Evolutionary conservation across 495 filamentous ascomycete species (phyloP).

Genomic region (Penicillium herquei): DNA sequence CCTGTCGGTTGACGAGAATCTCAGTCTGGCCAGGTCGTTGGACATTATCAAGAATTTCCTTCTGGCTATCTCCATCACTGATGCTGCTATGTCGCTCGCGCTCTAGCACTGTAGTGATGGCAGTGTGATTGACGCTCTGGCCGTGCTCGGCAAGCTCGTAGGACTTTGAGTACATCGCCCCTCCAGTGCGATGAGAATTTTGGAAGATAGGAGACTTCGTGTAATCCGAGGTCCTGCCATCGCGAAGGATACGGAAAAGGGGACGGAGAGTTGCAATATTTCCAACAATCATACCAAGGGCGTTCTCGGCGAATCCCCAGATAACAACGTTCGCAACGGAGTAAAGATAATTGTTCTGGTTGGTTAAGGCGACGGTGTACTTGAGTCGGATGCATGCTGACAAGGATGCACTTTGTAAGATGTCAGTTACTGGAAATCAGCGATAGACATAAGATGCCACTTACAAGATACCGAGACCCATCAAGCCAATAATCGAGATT

Average conservation of each 20-base stretch:
- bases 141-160: constrained; percentile 16
- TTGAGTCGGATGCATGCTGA: constrained; percentile 27
- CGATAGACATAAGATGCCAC: constrained; percentile 8
- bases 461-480: constrained; percentile 51
- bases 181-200: constrained; percentile 8
- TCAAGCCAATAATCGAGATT: constrained; percentile 42
- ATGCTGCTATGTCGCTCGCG: constrained; percentile 5
- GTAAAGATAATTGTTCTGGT: constrained; percentile 21
- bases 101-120: constrained; percentile 1
- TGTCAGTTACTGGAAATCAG: not conserved
- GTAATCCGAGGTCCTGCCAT: constrained; percentile 16
- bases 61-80: constrained; percentile 22
- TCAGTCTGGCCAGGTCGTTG: constrained; percentile 14
- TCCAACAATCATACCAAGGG: constrained; percentile 28
- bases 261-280: constrained; percentile 29
- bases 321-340: constrained; percentile 22
- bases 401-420: constrained; percentile 14
- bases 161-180: constrained; percentile 6
- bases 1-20: constrained; percentile 19
- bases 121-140: constrained; percentile 4
- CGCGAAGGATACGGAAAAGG: constrained; percentile 20
- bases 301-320: constrained; percentile 31
- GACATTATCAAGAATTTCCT: constrained; percentile 15
- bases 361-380: constrained; percentile 23
- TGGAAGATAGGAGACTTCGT: constrained; percentile 5